Percentiles rank a stretch among this genome's conserved stretches.
phyloP scores from a whole-genome alignment of 768 basidiomycete species.

The Mrakia blollopis region DNA sequence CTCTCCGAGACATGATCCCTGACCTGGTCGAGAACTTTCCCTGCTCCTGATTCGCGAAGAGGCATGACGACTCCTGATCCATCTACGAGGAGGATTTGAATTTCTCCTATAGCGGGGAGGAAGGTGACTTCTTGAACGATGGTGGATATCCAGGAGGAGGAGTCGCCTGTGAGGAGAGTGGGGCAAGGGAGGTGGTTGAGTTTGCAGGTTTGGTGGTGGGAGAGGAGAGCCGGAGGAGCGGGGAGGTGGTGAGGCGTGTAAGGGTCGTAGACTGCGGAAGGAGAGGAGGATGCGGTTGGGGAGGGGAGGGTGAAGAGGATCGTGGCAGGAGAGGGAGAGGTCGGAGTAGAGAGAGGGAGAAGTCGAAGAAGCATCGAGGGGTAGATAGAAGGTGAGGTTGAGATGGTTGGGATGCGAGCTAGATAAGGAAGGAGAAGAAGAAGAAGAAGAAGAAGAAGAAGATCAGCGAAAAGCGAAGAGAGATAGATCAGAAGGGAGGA shows the following conservation, averaged over 20 bases:
- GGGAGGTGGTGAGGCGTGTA: conserved; percentile 39
- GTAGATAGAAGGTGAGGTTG: too few relatives aligned
- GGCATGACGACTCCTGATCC: conserved; percentile 37
- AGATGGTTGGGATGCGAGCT: too few relatives aligned
- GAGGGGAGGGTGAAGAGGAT: conserved; percentile 46
- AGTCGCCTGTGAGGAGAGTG: conserved; percentile 44
- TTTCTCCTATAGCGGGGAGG: conserved; percentile 35
- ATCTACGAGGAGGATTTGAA: conserved; percentile 41
- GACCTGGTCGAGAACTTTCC: conserved; percentile 10
- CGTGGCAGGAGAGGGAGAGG: conserved; percentile 42
- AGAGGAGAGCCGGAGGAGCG: conserved; percentile 42
- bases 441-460: too few relatives aligned
- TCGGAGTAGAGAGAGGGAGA: conserved; percentile 39
- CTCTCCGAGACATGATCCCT: conserved; percentile 30
- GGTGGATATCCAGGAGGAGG: conserved; percentile 44
- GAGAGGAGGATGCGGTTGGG: background rate
- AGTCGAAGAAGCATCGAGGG: conserved; percentile 45
- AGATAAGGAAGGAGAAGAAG: background rate
- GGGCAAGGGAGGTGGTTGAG: conserved; percentile 43
- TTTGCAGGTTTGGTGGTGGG: conserved; percentile 39
- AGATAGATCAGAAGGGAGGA: too few relatives aligned
- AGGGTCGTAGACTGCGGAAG: background rate
- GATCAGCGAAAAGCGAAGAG: too few relatives aligned
- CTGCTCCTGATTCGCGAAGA: conserved; percentile 26
- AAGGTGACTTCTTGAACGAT: conserved; percentile 46